These are phyloP conservation scores for Ilyonectria mors-panacis DNA, from an alignment of 2,329 filamentous ascomycete species.

Conservation along the genomic window DNA sequence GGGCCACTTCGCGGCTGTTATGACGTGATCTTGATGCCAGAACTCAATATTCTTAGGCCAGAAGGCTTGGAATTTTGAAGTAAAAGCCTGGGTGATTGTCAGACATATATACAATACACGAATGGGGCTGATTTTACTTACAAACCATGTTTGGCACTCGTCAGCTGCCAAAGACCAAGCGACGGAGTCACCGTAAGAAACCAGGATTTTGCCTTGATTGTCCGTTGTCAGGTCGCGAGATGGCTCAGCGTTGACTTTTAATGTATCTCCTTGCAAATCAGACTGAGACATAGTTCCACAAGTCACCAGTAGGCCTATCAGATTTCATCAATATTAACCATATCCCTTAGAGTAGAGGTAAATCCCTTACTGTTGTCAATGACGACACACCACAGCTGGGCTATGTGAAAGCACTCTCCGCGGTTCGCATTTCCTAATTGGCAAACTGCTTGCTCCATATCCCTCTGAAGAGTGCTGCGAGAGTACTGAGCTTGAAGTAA, in stretches of 20 bases:
- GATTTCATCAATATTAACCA: slow-evolving; percentile 14
- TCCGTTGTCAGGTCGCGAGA: slow-evolving; percentile 36
- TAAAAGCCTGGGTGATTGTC: slow-evolving; percentile 51
- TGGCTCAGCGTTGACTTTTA: slow-evolving; percentile 52
- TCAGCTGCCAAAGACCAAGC: slow-evolving; percentile 57
- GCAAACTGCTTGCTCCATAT: slow-evolving; percentile 64
- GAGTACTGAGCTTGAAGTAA: slow-evolving; percentile 62
- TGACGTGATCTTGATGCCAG: slow-evolving; percentile 48
- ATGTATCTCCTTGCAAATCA: slow-evolving; percentile 51
- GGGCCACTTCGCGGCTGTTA: slow-evolving; percentile 49
- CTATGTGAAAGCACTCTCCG: slow-evolving; percentile 62
- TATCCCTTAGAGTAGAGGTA: neutral
- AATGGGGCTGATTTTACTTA: slow-evolving; percentile 43
- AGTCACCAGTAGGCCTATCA: slow-evolving; percentile 57
- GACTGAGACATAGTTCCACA: slow-evolving; percentile 56
- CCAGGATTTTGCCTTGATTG: slow-evolving; percentile 49
- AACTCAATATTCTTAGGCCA: slow-evolving; percentile 59
- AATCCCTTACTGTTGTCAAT: slow-evolving; percentile 58
- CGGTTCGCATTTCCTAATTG: slow-evolving; percentile 53
- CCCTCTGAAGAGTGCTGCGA: slow-evolving; percentile 55
- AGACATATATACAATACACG: neutral
- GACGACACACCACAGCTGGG: slow-evolving; percentile 64
- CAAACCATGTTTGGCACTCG: slow-evolving; percentile 63
- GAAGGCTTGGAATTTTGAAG: slow-evolving; percentile 60
- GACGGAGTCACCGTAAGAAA: slow-evolving; percentile 53